phyloP scores from a whole-genome alignment of 176 grass and related monocot species.

The Zizania latifolia region DNA sequence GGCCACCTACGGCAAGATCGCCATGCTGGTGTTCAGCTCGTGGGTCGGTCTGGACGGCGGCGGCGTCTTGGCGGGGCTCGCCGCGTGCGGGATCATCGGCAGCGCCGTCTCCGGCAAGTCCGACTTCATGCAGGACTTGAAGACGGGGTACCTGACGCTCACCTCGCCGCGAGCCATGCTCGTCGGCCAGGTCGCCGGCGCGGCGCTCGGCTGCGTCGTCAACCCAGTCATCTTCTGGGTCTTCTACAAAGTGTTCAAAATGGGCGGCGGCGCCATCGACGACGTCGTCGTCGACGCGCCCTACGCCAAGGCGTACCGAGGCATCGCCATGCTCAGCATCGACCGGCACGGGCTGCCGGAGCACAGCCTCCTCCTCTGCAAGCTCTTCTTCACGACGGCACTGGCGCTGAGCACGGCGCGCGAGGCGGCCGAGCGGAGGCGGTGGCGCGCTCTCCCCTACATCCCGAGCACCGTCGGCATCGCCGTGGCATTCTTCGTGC shows the following conservation, averaged over 20 bases:
- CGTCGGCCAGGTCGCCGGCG: slow-evolving; percentile 33
- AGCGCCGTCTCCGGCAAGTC: slow-evolving; percentile 31
- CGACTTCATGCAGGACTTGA: slow-evolving; percentile 38
- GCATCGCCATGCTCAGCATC: slow-evolving; percentile 35
- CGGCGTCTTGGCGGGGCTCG: slow-evolving; percentile 26
- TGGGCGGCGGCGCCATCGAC: not conserved
- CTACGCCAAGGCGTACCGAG: slow-evolving; percentile 17
- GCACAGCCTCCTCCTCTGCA: slow-evolving; percentile 25
- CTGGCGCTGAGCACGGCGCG: not conserved
- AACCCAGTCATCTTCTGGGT: slow-evolving; percentile 34
- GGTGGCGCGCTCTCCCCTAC: slow-evolving; percentile 15
- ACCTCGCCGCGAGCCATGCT: slow-evolving; percentile 35
- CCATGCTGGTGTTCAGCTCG: slow-evolving; percentile 26
- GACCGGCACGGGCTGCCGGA: slow-evolving; percentile 20
- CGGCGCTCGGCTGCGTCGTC: slow-evolving; percentile 29
- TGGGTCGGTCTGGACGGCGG: slow-evolving; percentile 20
- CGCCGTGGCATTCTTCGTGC: slow-evolving; percentile 36
- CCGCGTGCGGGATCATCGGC: slow-evolving; percentile 33
- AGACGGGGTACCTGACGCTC: slow-evolving; percentile 45
- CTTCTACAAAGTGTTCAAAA: slow-evolving; percentile 35
- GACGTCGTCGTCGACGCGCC: not conserved
- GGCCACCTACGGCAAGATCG: slow-evolving; percentile 24
- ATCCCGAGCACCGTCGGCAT: slow-evolving; percentile 25
- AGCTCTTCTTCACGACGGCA: slow-evolving; percentile 11
- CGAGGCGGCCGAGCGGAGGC: not conserved